Base-by-base conservation (phyloP, 495 filamentous ascomycete genomes). In the Lasiosphaeris hirsuta region DNA sequence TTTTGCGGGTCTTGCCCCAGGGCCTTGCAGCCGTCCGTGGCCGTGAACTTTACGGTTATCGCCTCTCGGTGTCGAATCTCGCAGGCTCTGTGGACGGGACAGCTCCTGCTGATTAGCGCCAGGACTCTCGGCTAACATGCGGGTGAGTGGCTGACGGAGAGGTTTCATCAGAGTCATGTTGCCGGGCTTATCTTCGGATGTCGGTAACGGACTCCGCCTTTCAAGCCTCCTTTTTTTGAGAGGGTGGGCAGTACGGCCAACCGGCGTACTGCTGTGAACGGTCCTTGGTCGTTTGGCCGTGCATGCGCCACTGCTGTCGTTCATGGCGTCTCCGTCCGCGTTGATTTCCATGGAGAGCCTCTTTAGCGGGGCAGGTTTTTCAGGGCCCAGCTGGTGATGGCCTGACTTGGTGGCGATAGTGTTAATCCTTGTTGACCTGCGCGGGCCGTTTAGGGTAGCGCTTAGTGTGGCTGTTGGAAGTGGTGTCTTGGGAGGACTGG, bases 311-410 rank as follows among this genome's bases (percentile, higher is more conserved):
- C 33, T 50, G 19, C 33, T 37, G 13, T 50, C 33, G 1, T 36
- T 50, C 19, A 37, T 50, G 11, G 33, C 23, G 33, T 50, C n/a
- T n/a, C 47, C 37, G 33, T 50, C 47, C 11, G 33, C 23, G 23
- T 50, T 36, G 33, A 50, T 50, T 50, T 50, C 33, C 37, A 50
- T 15, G 14, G 15, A 50, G 33, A 50, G 47, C 47, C 33, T 50
- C 37, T n/a, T 50, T 50, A 37, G 19, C 33, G 11, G 33, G 30
- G 30, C 33, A 50, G 47, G 47, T 50, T 50, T 50, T 50, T 50
- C 33, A 15, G 23, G 33, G 47, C 47, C 33, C 37, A 50, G 33
- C 47, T 50, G 19, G 13, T 50, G n/a, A 50, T 50, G 19, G 23
- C 47, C 37, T 23, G 47, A 50, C 14, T 50, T 50, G 4, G 8